Percentiles rank a stretch among this genome's conserved stretches.
Evolutionary conservation across 208 protist genomes (phyloP).

Genomic region (Acanthamoeba castellanii): DNA sequence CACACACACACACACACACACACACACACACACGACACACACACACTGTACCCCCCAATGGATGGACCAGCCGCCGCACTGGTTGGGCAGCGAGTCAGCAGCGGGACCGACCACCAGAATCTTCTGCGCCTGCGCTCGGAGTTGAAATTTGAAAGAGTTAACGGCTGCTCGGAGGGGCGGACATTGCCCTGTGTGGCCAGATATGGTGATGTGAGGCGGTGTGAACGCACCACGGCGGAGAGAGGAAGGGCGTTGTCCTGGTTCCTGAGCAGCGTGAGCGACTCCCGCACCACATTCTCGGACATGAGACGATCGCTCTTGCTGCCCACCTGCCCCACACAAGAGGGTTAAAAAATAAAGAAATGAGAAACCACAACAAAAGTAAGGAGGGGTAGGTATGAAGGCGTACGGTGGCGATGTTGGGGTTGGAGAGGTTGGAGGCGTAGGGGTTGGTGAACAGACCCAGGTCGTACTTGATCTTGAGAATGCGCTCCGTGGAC

Average conservation of each 20-base stretch:
- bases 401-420: conserved; percentile 50
- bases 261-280: conserved; percentile 54
- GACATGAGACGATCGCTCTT: background rate
- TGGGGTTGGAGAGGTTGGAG: conserved; percentile 72
- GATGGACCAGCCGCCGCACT: conserved; percentile 65
- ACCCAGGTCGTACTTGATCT: conserved; percentile 78
- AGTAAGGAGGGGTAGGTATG: too few relatives aligned
- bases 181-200: too few relatives aligned
- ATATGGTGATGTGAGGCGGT: background rate
- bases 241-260: conserved; percentile 21
- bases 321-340: conserved; percentile 25
- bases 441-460: conserved; percentile 77
- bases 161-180: background rate
- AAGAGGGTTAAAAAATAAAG: too few relatives aligned
- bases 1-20: too few relatives aligned
- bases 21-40: too few relatives aligned
- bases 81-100: conserved; percentile 41
- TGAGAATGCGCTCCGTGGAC: conserved; percentile 74
- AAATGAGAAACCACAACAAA: too few relatives aligned
- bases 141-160: too few relatives aligned
- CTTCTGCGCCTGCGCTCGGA: background rate
- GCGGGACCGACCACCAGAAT: conserved; percentile 53
- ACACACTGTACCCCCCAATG: conserved; percentile 22
- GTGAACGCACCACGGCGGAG: background rate
- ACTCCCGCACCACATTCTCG: background rate